Evolutionary conservation across 495 filamentous ascomycete species (phyloP).

Genomic region (Filosporella fistucella): DNA sequence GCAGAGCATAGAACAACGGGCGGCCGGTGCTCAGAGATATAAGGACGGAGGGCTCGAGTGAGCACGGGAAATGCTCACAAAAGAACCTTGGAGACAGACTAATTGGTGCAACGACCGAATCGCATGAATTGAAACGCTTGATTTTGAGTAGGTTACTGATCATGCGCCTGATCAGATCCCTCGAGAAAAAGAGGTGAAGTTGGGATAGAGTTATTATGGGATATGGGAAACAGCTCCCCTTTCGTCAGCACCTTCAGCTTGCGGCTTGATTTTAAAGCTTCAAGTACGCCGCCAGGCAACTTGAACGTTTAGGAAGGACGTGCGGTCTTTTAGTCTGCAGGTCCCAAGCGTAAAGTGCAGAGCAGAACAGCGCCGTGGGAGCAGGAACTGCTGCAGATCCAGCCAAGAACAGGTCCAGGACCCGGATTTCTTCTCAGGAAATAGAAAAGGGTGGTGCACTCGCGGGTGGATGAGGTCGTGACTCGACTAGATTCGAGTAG

Average conservation of each 20-base stretch:
- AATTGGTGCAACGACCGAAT: constrained; percentile 10
- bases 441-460: no score
- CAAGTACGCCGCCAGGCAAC: not conserved
- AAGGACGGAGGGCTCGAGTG: not conserved
- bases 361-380: no score
- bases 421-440: no score
- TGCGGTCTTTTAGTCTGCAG: no score
- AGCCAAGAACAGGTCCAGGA: no score
- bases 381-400: no score
- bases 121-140: constrained; percentile 14
- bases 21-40: constrained; percentile 3
- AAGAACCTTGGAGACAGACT: not conserved
- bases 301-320: constrained; percentile 13
- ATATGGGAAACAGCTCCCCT: constrained; percentile 3
- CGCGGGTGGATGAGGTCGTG: no score
- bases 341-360: no score
- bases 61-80: not conserved
- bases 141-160: not conserved
- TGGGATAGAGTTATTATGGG: constrained; percentile 20
- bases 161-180: constrained; percentile 10
- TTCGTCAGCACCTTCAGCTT: not conserved
- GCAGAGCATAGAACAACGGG: constrained; percentile 2
- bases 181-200: constrained; percentile 15
- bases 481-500: no score
- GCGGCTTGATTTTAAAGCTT: constrained; percentile 8